These are phyloP conservation scores for Colletotrichum spaethianum DNA, from an alignment of 2,329 filamentous ascomycete genomes.

Conservation along the genomic window DNA sequence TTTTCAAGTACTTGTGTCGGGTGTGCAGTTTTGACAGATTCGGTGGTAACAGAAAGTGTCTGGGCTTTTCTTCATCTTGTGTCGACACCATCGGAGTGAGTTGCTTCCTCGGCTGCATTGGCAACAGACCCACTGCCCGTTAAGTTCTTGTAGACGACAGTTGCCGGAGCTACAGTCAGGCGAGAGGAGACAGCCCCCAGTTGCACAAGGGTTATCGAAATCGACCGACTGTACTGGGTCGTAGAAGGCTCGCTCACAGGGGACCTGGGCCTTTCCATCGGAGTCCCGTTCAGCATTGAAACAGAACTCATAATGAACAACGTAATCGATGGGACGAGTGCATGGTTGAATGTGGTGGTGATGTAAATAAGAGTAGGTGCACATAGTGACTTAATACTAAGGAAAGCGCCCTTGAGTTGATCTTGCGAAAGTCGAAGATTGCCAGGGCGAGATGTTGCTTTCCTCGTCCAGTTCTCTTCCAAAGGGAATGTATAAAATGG, in stretches of 20 bases:
- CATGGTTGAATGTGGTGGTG: slow-evolving; percentile 65
- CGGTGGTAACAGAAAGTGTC: slow-evolving; percentile 67
- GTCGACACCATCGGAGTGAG: slow-evolving; percentile 59
- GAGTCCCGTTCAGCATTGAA: slow-evolving; percentile 51
- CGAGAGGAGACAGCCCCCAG: slow-evolving; percentile 61
- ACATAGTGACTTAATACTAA: slow-evolving; percentile 54
- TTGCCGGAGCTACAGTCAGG: slow-evolving; percentile 62
- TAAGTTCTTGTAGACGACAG: slow-evolving; percentile 64
- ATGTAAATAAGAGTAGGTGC: slow-evolving; percentile 65
- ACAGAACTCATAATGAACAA: slow-evolving; percentile 62
- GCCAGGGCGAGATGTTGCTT: too few relatives aligned
- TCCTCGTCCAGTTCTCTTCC: not conserved
- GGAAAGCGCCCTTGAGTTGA: not conserved
- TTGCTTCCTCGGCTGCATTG: slow-evolving; percentile 63
- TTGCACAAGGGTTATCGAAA: slow-evolving; percentile 59
- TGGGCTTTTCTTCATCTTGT: slow-evolving; percentile 60
- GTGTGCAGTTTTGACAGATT: slow-evolving; percentile 61
- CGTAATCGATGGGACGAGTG: slow-evolving; percentile 55
- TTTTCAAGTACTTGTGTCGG: slow-evolving; percentile 46
- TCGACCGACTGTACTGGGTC: slow-evolving; percentile 52
- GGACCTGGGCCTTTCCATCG: slow-evolving; percentile 45
- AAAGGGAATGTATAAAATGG: not conserved
- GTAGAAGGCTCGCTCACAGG: slow-evolving; percentile 45
- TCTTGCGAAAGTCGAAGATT: not conserved
- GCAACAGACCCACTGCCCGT: slow-evolving; percentile 66